Conservation (phyloP, 2,329 filamentous ascomycete genomes). For the Nemania sp. region DNA sequence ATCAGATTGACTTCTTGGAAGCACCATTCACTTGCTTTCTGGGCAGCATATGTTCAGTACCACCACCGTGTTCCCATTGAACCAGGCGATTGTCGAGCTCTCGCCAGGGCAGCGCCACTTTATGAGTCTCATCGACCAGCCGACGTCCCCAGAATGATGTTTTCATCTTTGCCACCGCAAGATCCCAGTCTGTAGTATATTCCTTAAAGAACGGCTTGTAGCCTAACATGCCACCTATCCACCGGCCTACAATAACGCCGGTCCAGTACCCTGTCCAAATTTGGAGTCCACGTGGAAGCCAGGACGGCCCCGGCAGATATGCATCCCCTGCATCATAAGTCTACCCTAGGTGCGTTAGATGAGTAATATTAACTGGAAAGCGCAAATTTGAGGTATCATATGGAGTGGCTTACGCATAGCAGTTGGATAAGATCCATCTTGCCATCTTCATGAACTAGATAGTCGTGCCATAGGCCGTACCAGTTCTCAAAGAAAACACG, state of each 20-base stretch:
- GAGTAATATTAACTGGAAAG: too few species aligned
- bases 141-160: conserved; percentile 42
- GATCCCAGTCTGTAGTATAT: conserved; percentile 54
- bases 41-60: conserved; percentile 9
- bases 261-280: conserved; percentile 42
- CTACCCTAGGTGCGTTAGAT: conserved; percentile 17
- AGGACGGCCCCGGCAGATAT: conserved; percentile 44
- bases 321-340: conserved; percentile 36
- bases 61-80: conserved; percentile 6
- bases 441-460: conserved; percentile 44
- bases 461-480: conserved; percentile 53
- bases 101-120: conserved; percentile 1
- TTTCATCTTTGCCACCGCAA: conserved; percentile 51
- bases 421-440: conserved; percentile 51
- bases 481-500: conserved; percentile 54
- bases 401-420: conserved; percentile 44
- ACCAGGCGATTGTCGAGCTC: conserved; percentile 7
- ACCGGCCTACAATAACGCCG: conserved; percentile 51
- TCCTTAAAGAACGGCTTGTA: conserved; percentile 54
- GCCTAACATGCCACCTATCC: conserved; percentile 53
- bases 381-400: neutral
- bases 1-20: conserved; percentile 5
- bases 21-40: conserved; percentile 9
- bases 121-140: conserved; percentile 48
- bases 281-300: conserved; percentile 50